Conservation (phyloP, 345 rosid species). For the Syzygium grande region DNA sequence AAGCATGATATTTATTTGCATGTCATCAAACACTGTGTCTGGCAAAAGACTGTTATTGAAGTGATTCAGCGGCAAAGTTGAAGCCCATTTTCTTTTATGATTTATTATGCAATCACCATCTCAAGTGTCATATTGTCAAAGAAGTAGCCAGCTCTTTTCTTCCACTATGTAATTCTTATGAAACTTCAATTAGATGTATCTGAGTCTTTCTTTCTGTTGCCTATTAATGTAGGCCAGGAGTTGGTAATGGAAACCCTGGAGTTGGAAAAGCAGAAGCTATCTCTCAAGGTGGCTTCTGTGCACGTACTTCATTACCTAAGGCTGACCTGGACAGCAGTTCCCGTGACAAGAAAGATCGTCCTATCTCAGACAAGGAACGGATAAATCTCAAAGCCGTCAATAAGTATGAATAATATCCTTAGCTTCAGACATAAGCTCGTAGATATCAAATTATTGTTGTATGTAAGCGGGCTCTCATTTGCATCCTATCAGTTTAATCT, state of each 20-base stretch:
- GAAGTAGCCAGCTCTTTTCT: not conserved
- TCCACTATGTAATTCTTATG: not conserved
- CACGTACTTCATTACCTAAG: conserved; percentile 56
- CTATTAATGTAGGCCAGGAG: conserved; percentile 53
- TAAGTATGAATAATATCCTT: conserved; percentile 44
- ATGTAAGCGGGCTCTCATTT: not conserved
- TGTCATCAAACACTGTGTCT: not conserved
- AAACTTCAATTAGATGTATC: conserved; percentile 2
- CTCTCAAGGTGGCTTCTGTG: conserved; percentile 50
- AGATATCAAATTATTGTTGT: not conserved
- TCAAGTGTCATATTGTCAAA: not conserved
- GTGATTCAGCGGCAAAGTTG: not conserved
- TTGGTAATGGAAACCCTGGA: conserved; percentile 52
- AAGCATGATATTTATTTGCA: not conserved
- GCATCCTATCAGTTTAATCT: not conserved
- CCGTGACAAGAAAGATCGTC: conserved; percentile 70
- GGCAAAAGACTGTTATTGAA: not conserved
- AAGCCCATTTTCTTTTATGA: not conserved
- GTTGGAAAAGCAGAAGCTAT: conserved; percentile 64
- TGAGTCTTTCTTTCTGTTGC: conserved; percentile 7
- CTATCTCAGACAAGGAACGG: conserved; percentile 72
- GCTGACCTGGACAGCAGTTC: conserved; percentile 53
- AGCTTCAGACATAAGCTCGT: not conserved
- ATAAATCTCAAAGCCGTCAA: conserved; percentile 58
- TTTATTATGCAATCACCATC: not conserved